Percentiles rank a stretch among this genome's conserved stretches.
Evolutionary conservation across 495 filamentous ascomycete species (phyloP).

Genomic region (Penicillium chermesinum): DNA sequence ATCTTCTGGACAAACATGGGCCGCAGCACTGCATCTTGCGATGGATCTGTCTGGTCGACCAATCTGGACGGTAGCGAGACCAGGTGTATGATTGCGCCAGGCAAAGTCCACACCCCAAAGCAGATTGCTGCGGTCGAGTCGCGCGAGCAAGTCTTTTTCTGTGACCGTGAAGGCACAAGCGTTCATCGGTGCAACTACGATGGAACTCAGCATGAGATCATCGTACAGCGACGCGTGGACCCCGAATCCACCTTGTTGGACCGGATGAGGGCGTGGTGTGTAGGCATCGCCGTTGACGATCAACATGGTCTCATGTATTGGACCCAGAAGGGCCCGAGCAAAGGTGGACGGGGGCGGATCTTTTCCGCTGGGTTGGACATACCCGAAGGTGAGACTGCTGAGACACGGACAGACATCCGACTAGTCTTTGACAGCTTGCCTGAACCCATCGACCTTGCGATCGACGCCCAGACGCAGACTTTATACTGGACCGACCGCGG

Average conservation of each 20-base stretch:
- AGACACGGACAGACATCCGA: constrained; percentile 37
- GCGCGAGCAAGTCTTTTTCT: constrained; percentile 42
- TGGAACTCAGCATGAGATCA: constrained; percentile 38
- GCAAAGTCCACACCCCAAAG: constrained; percentile 49
- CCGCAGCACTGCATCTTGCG: constrained; percentile 20
- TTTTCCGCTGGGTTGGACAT: constrained; percentile 40
- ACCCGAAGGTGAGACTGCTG: constrained; percentile 24
- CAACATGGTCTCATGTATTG: constrained; percentile 43
- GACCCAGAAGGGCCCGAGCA: constrained; percentile 53
- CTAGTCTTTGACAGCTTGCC: constrained; percentile 39
- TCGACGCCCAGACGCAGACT: constrained; percentile 32
- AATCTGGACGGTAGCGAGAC: constrained; percentile 42
- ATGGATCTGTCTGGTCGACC: constrained; percentile 42
- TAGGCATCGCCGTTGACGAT: constrained; percentile 44
- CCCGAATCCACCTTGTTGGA: constrained; percentile 10
- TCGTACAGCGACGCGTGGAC: constrained; percentile 29
- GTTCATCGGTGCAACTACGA: constrained; percentile 44
- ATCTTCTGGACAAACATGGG: constrained; percentile 57
- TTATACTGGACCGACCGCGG: constrained; percentile 56
- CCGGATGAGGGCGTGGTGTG: constrained; percentile 46
- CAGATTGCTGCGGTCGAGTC: constrained; percentile 38
- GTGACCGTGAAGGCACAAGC: constrained; percentile 50
- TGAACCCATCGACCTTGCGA: constrained; percentile 52
- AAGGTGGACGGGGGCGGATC: constrained; percentile 42
- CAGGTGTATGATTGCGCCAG: constrained; percentile 30